These are phyloP conservation scores for Ogataea minuta DNA, from an alignment of 805 yeast genomes.

Conservation along the genomic window DNA sequence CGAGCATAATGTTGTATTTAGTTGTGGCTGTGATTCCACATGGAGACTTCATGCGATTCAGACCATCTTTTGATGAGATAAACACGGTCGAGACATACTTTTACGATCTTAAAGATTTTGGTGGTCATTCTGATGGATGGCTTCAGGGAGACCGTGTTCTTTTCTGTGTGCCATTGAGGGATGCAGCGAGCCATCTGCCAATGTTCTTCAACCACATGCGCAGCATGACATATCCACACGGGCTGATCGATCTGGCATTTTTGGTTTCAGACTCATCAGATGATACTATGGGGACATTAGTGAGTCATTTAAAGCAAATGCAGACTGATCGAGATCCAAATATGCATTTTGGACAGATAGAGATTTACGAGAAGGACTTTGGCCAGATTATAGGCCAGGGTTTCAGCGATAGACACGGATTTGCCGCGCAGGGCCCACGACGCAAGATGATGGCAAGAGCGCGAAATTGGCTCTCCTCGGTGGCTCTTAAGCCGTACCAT, in stretches of 20 bases:
- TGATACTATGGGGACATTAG: slow-evolving; percentile 72
- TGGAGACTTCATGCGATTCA: slow-evolving; percentile 12
- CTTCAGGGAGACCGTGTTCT: slow-evolving; percentile 49
- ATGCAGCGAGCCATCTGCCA: slow-evolving; percentile 58
- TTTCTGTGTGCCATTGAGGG: slow-evolving; percentile 58
- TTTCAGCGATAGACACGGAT: slow-evolving; percentile 90
- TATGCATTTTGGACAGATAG: slow-evolving; percentile 79
- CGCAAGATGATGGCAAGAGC: slow-evolving; percentile 95
- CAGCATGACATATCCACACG: slow-evolving; percentile 57
- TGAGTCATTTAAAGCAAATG: slow-evolving; percentile 52
- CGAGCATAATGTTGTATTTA: not conserved
- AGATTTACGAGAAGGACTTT: slow-evolving; percentile 86
- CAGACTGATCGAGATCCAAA: slow-evolving; percentile 63
- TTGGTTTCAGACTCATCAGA: slow-evolving; percentile 89
- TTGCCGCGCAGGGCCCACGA: slow-evolving; percentile 94
- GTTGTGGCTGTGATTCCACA: slow-evolving; percentile 2
- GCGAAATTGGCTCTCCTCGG: slow-evolving; percentile 87
- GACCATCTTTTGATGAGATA: slow-evolving; percentile 16
- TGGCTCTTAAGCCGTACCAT: slow-evolving; percentile 87
- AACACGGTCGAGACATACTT: slow-evolving; percentile 21
- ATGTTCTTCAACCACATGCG: slow-evolving; percentile 59
- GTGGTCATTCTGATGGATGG: slow-evolving; percentile 51
- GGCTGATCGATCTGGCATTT: slow-evolving; percentile 63
- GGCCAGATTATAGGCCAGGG: slow-evolving; percentile 94
- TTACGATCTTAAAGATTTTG: slow-evolving; percentile 43